Evolutionary conservation across 495 filamentous ascomycete species (phyloP).

Genomic region (Halenospora varia): DNA sequence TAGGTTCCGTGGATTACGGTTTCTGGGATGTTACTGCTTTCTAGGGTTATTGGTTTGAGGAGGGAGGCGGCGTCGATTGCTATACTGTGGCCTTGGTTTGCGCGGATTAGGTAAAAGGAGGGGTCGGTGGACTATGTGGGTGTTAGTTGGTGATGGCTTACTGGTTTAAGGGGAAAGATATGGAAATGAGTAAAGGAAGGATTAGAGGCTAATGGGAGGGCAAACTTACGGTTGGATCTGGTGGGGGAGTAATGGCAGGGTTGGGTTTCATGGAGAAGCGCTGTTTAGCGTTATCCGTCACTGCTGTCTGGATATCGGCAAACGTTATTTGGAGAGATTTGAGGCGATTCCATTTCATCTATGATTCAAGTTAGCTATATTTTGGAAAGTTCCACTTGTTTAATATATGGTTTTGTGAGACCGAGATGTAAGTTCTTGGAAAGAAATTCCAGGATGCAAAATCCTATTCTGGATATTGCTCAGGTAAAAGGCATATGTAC

Average conservation of each 20-base stretch:
- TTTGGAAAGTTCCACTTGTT: not conserved
- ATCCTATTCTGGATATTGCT: not conserved
- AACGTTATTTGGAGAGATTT: conserved; percentile 67
- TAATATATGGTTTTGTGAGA: not conserved
- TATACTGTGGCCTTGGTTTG: conserved; percentile 86
- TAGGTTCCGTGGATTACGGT: conserved; percentile 85
- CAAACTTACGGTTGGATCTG: too few relatives aligned
- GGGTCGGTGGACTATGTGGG: conserved; percentile 46
- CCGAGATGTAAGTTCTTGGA: not conserved
- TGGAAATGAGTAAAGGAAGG: too few relatives aligned
- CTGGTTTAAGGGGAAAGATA: too few relatives aligned
- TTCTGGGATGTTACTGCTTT: conserved; percentile 49
- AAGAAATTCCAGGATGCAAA: not conserved
- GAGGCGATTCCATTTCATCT: conserved; percentile 46
- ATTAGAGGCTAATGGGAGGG: too few relatives aligned
- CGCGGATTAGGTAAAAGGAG: conserved; percentile 79
- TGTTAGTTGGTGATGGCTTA: too few relatives aligned
- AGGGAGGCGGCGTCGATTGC: conserved; percentile 63
- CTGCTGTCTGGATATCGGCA: conserved; percentile 65
- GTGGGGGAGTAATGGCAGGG: conserved; percentile 30
- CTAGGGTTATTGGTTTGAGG: conserved; percentile 58
- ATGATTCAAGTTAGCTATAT: not conserved
- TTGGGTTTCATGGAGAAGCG: conserved; percentile 65
- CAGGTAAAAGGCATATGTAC: too few relatives aligned
- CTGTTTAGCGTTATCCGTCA: conserved; percentile 80